Evolutionary conservation across 768 basidiomycete species (phyloP), one percentile per base, ranked within the genome.

Genomic region (Lepiota brunneoincarnata): DNA sequence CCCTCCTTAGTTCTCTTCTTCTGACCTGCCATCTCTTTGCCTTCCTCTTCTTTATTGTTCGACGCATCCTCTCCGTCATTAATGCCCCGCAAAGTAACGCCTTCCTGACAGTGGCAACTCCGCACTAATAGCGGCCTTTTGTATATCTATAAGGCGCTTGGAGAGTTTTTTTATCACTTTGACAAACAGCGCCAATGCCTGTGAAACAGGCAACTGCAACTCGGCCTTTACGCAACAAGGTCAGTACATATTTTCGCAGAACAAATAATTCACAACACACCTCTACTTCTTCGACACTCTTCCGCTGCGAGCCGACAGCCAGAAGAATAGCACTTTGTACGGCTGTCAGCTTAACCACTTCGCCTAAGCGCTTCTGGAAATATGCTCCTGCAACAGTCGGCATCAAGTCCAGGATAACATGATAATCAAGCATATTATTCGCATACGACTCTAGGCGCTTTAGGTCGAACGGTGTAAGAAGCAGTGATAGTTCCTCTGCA

Each of bases 381-480:
- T 88, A 96, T 12, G 98, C 75, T n/a, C 79, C 72, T 2, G 93
- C 84, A 35, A 93, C 72, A 0, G 75, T 80, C 0, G 97, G 96
- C 14, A 99, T 77, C 21, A 98, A 77, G 68, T 99, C 97, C 37
- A 98, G 78, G 53, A 98, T 82, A 61, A 96, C 93, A 65, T 98
- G 97, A 63, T 96, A 98, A 69, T 98, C 97, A 38, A 98, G 79
- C 83, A 89, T 87, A 65, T 93, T 93, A 68, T 97, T 94, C 0
- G 93, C 89, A 59, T 99, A 99, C 4, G 96, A 91, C 61, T 95
- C 90, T 12, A 99, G 79, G 1, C 97, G 87, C 68, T 98, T 98
- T 61, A 98, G 78, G 69, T 98, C 97, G 67, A 96, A 98, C 0
- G 97, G 93, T 0, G 92, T 87, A 52, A 95, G 67, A 6, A 89